Evolutionary conservation across 257 asterid species (phyloP), one percentile per base, ranked within the genome.

Genomic region (Solanum dulcamara): DNA sequence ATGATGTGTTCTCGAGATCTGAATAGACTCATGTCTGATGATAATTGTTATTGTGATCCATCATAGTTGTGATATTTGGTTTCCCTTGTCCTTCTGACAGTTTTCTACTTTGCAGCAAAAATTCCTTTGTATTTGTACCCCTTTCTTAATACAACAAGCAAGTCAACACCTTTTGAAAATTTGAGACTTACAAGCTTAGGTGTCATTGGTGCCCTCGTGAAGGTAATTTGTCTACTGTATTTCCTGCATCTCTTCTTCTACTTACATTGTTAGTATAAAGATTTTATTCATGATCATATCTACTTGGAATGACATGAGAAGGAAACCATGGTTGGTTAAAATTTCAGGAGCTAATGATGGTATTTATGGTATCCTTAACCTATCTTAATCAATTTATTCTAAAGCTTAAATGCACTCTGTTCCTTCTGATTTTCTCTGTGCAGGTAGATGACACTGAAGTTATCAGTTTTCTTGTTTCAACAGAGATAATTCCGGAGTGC

Each of bases 151-250:
- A 84, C 75, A 55, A 84, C 38, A 74, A 86, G 86, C 87, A 64
- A 80, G 50, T 81, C 88, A 35, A 84, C 64, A 74, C 89, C 90
- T 33, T 88, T 85, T 70, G 92, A 88, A 84, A 79, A 75, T 75
- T 77, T 89, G 59, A 91, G 88, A 87, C 89, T 86, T 75, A 38
- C 89, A 33, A 84, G 88, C 85, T 62, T 89, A 83, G 90, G 90
- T 59, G 89, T 89, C 89, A 86, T 91, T 40, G 86, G 89, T 83
- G 89, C 90, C 84, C 88, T 91, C 37, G 84, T 89, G 88, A 89
- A 89, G 92, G 93, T 90, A 88, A 84, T 51, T 18, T 7, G 22
- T 74, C 66, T 66, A 22, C 64, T 11, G 75, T 13, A 67, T 48
- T 55, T 80, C 32, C 18, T 75, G 53, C 0, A 9, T 50, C 72